Base-by-base conservation (phyloP, 2,329 filamentous ascomycete species). In the Botrytis sinoallii region DNA sequence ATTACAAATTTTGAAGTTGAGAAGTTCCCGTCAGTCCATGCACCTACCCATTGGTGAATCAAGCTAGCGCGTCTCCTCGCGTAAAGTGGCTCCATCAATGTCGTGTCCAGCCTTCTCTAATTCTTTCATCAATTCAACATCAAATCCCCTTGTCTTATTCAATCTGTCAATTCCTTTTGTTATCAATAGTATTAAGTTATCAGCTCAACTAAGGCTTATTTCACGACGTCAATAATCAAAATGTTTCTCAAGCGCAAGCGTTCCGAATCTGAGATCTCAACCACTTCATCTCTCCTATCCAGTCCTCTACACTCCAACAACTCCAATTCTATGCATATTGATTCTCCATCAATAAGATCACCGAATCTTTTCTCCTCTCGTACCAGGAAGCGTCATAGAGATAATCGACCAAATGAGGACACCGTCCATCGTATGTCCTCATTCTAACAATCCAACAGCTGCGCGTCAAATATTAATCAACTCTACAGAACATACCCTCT, bases 201-300 rank as follows among this genome's bases (percentile, higher is more conserved):
- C 46, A 68, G 18, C 46, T 55, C 29, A 55, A 68, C 25, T 32
- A 32, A 22, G n/a, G 16, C 22, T 32, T 57, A 22, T 9, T 18
- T 35, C 48, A 42, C 18, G 18, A 44, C n/a, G 40, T 6, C 10
- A 32, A 66, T 8, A 71, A 42, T 10, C 42, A 73, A 35, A 25
- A 89, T 88, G 87, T 80, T 85, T 40, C 83, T 89, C 79, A 91
- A 91, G 81, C 88, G 89, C 82, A 91, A 91, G 84, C 86, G 88
- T 61, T 91, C 89, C 77, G 85, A 86, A 72, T 88, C 87, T 35
- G 88, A 89, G 79, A 83, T 89, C 74, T 86, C 85, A 67, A 82
- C 84, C 52, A 84, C 84, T 52, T 85, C 84, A 69, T 82, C 82
- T 74, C 83, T 83, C 10, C 81, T 86, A 16, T 83, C 85, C 14